Evolutionary conservation across 305 asterid genomes (phyloP).

Genomic region (Fraxinus sp.): DNA sequence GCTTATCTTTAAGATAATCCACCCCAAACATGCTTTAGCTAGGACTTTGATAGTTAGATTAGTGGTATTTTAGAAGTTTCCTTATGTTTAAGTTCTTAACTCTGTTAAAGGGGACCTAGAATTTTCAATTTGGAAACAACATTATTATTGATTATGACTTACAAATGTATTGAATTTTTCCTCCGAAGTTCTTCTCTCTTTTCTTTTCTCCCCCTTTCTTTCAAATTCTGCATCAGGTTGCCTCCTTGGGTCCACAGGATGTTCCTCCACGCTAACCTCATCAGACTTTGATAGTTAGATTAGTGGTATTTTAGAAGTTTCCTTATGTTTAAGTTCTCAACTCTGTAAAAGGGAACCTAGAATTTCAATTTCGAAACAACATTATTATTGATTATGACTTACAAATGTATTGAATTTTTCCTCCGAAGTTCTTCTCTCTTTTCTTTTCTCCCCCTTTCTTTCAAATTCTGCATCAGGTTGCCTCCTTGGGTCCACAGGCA

Average conservation of each 20-base stretch:
- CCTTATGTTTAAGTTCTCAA: not conserved
- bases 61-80: not conserved
- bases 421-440: not conserved
- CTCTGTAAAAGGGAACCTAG: not conserved
- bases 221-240: not conserved
- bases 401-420: not conserved
- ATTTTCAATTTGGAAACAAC: not conserved
- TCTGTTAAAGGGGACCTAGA: not conserved
- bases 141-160: not conserved
- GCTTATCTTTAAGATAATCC: not conserved
- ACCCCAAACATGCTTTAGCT: not conserved
- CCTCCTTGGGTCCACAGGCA: not conserved
- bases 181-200: not conserved
- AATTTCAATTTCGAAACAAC: not conserved
- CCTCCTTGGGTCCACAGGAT: not conserved
- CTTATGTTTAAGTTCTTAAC: not conserved
- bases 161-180: not conserved
- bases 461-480: not conserved
- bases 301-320: not conserved
- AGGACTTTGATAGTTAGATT: not conserved
- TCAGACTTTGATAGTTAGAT: not conserved
- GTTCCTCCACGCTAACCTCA: no score
- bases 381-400: not conserved
- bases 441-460: not conserved
- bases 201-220: not conserved